phyloP scores from a whole-genome alignment of 2,329 filamentous ascomycete genomes.

The Cercospora sp. region DNA sequence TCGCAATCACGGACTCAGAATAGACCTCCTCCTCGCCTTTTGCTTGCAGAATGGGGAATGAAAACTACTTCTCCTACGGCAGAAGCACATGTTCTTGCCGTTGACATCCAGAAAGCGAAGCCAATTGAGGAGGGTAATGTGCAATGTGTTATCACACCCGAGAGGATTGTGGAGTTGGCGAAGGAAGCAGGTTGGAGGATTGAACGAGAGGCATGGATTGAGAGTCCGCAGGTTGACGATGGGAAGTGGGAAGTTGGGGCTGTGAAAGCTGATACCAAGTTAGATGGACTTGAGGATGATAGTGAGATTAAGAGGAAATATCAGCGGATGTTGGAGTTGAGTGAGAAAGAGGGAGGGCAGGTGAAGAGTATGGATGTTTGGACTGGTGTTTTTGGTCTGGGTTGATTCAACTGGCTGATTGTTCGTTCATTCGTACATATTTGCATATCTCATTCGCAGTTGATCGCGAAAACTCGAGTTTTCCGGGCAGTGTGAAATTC shows the following conservation, averaged over 20 bases:
- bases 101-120: constrained; percentile 50
- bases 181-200: constrained; percentile 43
- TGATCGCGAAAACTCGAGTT: neutral
- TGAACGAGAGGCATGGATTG: constrained; percentile 42
- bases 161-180: constrained; percentile 44
- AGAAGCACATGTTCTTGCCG: constrained; percentile 55
- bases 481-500: neutral
- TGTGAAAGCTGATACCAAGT: constrained; percentile 22
- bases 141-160: constrained; percentile 49
- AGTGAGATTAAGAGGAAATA: neutral
- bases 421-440: neutral
- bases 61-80: constrained; percentile 25
- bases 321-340: neutral
- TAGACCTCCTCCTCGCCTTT: constrained; percentile 1
- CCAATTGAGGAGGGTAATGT: constrained; percentile 49
- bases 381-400: constrained; percentile 19
- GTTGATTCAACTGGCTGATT: neutral
- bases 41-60: constrained; percentile 22
- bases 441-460: neutral
- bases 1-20: neutral
- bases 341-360: neutral
- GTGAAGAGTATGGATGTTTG: constrained; percentile 28
- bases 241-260: constrained; percentile 51
- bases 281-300: neutral
- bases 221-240: constrained; percentile 45